Base-by-base conservation (phyloP, 257 asterid species). In the Buddleja alternifolia region DNA sequence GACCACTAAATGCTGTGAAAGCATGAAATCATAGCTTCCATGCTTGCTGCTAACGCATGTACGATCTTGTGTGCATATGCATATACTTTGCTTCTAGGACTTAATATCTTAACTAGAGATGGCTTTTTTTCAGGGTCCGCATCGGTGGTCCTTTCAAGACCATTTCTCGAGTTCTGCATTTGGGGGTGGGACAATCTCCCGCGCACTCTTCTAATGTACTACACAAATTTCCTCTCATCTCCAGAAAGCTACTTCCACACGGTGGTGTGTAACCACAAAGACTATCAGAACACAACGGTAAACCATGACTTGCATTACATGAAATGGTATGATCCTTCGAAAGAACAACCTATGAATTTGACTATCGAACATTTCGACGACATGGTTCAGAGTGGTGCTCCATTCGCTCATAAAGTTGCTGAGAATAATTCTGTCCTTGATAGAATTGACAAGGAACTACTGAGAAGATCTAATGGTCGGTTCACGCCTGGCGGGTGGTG, bases 141-240 rank as follows among this genome's bases (percentile, higher is more conserved):
- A 4, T 73, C 78, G 86, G 91, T 91, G 75, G 84, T 88, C 68
- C 97, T 94, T 5, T 83, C 92, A 7, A 84, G 97, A 70, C 60
- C 96, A 46, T 94, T 94, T 77, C 87, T 91, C 0, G 97, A 91
- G 84, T 94, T 94, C n/a, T 89, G 90, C 85, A 87, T 94, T 20
- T 89, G 96, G 97, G 97, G 97, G 0, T 94, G 97, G 97, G 99
- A 94, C 63, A 94, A 91, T 82, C 97, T 94, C 56, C 97, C 99
- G 0, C 97, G 97, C 40, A 91, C 93, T 8, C 97, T 94, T 15
- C 87, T 94, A 29, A 74, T 94, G 97, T 94, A 91, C 87, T 94
- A 79, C 87, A 82, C 99, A 1, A 94, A 94, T 52, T 89, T 87
- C 86, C 83, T 91, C 69, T 89, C 90, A n/a, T 88, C 99, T 10